Percentiles rank a stretch among this genome's conserved stretches.
Conservation (phyloP, 306 rosid genomes). For the Psophocarpus tetragonolobus region DNA sequence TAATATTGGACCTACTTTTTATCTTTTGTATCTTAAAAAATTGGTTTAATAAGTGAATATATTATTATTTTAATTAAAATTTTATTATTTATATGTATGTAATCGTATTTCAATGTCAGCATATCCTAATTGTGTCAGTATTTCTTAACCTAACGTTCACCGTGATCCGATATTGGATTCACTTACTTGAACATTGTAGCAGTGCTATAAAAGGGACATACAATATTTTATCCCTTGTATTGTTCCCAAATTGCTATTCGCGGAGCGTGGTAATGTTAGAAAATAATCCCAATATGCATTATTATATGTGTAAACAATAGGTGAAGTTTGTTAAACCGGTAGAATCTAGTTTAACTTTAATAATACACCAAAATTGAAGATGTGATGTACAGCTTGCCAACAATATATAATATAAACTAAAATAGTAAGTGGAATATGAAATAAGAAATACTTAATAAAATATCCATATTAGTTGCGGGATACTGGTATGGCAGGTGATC, state of each 20-base stretch:
- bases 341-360: not conserved
- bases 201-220: not conserved
- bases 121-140: too few relatives aligned
- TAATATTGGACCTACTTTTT: too few relatives aligned
- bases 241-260: conserved; percentile 8
- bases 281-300: not conserved
- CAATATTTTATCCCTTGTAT: too few relatives aligned
- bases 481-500: not conserved
- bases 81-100: too few relatives aligned
- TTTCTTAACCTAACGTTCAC: too few relatives aligned
- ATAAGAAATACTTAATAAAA: too few relatives aligned
- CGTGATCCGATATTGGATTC: too few relatives aligned
- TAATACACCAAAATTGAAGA: not conserved
- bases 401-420: not conserved
- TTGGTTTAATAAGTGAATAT: too few relatives aligned
- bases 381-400: not conserved
- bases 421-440: not conserved
- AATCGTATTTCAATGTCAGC: too few relatives aligned
- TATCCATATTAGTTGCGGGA: not conserved
- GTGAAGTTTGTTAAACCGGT: not conserved
- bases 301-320: not conserved
- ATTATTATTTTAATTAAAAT: too few relatives aligned
- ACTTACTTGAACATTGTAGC: not conserved
- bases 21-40: too few relatives aligned
- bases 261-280: not conserved